These are phyloP conservation scores for Elsinoe perseae DNA, from an alignment of 2,329 filamentous ascomycete genomes.

Conservation along the genomic window DNA sequence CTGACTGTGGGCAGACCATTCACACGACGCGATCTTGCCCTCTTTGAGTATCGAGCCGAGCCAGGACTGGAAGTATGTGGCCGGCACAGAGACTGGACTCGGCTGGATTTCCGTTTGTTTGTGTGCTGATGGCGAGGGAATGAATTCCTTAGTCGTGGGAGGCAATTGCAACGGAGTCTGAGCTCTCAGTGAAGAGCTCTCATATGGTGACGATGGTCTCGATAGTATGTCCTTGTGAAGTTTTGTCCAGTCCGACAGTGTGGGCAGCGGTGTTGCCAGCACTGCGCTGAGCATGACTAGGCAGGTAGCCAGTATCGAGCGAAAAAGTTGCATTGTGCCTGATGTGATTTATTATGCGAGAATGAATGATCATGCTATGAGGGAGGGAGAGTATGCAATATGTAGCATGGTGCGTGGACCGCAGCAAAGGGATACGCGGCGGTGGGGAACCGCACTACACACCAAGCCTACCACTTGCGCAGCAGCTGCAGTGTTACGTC, in stretches of 20 bases:
- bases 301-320: background rate
- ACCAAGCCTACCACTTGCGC: background rate
- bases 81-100: background rate
- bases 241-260: background rate
- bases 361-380: background rate
- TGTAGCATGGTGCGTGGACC: background rate
- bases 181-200: background rate
- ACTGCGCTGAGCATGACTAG: background rate
- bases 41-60: background rate
- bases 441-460: slow-evolving; percentile 1
- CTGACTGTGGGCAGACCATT: background rate
- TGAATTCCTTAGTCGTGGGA: background rate
- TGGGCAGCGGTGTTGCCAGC: background rate
- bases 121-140: background rate
- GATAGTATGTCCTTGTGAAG: background rate
- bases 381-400: background rate
- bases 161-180: background rate
- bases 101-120: background rate
- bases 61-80: slow-evolving; percentile 1
- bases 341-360: too few relatives aligned
- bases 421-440: slow-evolving; percentile 1
- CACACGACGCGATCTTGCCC: background rate
- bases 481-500: background rate
- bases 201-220: background rate
- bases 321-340: background rate